A percentile compares a stretch with the other conserved stretches of the same genome.
phyloP scores from a whole-genome alignment of 495 filamentous ascomycete genomes.

The Podospora pseudocomata region DNA sequence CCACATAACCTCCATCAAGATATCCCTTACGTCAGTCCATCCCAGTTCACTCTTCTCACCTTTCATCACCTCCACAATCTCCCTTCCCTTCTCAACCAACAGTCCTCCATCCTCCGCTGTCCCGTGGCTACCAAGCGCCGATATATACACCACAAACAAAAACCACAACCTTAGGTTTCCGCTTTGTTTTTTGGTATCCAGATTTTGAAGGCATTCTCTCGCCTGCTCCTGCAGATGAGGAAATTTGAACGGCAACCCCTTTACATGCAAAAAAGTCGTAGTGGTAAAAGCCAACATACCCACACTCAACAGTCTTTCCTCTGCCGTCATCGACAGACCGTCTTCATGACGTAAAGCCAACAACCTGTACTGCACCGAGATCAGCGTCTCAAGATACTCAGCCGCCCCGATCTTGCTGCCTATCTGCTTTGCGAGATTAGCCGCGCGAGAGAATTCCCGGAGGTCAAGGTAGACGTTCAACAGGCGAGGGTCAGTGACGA shows the following conservation, averaged over 20 bases:
- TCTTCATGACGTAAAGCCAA: constrained; percentile 17
- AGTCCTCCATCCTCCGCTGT: constrained; percentile 1
- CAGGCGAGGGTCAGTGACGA: constrained; percentile 9
- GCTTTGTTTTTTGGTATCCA: neutral
- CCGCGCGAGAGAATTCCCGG: constrained; percentile 14
- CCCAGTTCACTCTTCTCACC: neutral
- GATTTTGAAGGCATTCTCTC: neutral
- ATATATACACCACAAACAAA: constrained; percentile 15
- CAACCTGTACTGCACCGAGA: constrained; percentile 22
- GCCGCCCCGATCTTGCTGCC: constrained; percentile 9
- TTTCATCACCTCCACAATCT: neutral
- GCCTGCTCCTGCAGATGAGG: constrained; percentile 10
- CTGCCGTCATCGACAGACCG: neutral
- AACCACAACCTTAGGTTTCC: constrained; percentile 18
- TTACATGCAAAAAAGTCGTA: constrained; percentile 17
- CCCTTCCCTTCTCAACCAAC: neutral
- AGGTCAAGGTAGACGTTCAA: constrained; percentile 16
- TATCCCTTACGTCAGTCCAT: constrained; percentile 3
- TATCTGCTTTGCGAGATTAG: constrained; percentile 18
- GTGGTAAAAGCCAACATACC: constrained; percentile 25
- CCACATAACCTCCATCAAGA: constrained; percentile 21
- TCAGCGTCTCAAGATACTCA: constrained; percentile 17
- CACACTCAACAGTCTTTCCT: constrained; percentile 4
- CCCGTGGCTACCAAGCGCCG: constrained; percentile 7
- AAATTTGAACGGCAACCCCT: constrained; percentile 10